A percentile compares a stretch with the other conserved stretches of the same genome.
Evolutionary conservation across 139 green algal genomes (phyloP).

Genomic region (Bryopsis sp.): DNA sequence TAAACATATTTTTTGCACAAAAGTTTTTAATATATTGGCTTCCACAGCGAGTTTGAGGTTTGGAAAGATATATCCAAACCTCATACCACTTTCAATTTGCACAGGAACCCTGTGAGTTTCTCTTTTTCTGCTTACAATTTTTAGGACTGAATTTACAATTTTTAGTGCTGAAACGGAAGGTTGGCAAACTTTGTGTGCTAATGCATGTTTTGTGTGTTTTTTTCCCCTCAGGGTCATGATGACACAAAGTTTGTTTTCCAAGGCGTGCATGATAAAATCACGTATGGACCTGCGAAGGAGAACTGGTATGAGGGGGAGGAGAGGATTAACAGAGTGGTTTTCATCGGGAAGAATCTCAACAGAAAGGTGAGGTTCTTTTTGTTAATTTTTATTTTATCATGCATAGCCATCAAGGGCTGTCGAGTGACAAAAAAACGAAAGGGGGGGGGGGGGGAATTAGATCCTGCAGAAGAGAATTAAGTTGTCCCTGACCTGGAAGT

Average conservation of each 20-base stretch:
- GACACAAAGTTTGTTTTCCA: slow-evolving; percentile 78
- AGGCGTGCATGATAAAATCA: slow-evolving; percentile 77
- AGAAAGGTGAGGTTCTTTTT: slow-evolving; percentile 26
- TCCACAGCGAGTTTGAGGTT: too few species aligned
- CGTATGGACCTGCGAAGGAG: slow-evolving; percentile 53
- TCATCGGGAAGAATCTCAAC: slow-evolving; percentile 66
- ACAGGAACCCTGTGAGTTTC: too few species aligned
- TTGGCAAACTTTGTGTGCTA: too few species aligned
- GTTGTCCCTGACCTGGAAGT: background rate
- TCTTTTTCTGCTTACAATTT: too few species aligned
- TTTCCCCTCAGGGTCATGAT: slow-evolving; percentile 30
- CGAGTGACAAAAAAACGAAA: background rate
- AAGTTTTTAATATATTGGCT: too few species aligned
- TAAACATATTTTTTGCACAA: too few species aligned
- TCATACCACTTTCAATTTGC: too few species aligned
- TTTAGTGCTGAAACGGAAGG: too few species aligned
- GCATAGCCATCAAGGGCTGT: background rate
- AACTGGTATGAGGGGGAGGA: slow-evolving; percentile 51
- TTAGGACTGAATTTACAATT: too few species aligned
- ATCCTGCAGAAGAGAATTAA: background rate
- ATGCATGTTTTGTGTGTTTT: background rate
- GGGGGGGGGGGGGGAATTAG: background rate
- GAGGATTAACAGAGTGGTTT: slow-evolving; percentile 70
- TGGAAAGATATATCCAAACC: too few species aligned
- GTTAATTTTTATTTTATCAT: background rate